Evolutionary conservation across 2,329 filamentous ascomycete genomes (phyloP).

Genomic region (Ophiocordyceps robertsii): DNA sequence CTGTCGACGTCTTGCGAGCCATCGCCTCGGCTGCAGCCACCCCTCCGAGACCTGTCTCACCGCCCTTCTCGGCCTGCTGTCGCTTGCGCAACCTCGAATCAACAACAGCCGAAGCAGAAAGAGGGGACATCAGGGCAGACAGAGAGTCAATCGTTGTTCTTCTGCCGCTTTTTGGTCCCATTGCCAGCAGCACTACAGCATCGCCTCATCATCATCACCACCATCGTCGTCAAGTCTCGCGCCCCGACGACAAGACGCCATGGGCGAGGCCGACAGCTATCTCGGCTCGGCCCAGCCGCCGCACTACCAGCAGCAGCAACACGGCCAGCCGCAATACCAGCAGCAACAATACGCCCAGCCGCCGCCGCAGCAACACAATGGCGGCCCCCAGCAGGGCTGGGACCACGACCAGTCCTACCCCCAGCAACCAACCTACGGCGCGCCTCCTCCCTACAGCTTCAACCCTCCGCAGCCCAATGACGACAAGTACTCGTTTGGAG

Average conservation of each 20-base stretch:
- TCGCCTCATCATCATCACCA: no score
- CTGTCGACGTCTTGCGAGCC: no score
- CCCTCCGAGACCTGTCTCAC: no score
- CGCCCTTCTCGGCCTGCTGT: no score
- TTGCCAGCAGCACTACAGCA: no score
- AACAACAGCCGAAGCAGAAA: no score
- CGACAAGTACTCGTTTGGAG: conserved; percentile 52
- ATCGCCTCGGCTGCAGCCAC: no score
- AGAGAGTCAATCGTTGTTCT: no score
- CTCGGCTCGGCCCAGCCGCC: conserved; percentile 10
- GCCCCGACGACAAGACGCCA: conserved; percentile 5
- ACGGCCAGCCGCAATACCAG: conserved; percentile 7
- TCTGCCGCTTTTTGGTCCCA: no score
- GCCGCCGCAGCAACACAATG: not conserved
- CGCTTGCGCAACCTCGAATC: no score
- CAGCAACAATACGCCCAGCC: conserved; percentile 4
- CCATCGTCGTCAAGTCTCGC: no score
- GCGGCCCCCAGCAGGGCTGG: conserved; percentile 1
- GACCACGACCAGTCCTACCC: conserved; percentile 5
- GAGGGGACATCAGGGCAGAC: no score
- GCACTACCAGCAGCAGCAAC: conserved; percentile 6
- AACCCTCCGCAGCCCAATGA: conserved; percentile 22
- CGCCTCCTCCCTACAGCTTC: conserved; percentile 20
- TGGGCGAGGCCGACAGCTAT: conserved; percentile 22
- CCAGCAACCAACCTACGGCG: conserved; percentile 14